Evolutionary conservation across 306 rosid species (phyloP), one percentile per base, ranked within the genome.

Genomic region (Cucurbita maxima): DNA sequence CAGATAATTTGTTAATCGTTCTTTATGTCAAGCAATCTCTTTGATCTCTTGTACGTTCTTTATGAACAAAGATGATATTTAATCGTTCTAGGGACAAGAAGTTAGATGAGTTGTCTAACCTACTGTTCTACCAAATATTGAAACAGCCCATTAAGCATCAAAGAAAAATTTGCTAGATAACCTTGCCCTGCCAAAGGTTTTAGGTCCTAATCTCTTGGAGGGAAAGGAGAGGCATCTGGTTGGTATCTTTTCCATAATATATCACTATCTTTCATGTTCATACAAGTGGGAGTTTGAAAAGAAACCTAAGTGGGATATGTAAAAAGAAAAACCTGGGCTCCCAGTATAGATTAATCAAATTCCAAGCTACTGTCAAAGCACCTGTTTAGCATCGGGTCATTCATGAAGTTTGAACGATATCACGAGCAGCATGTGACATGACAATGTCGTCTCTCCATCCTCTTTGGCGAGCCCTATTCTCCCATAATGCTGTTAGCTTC

Each of bases 381-480:
- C 5, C 71, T 19, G 5, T 15, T 43, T 43, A 16, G 16, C 7
- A 4, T 37, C 4, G 40, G 13, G 19, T 38, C 43, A 1, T 77
- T 78, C 87, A 91, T 66, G 80, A 73, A 51, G 81, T 79, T 78
- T 88, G 92, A 48, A 87, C 82, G 40, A 83, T 84, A 48, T 88
- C 88, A 54, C 78, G 88, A 15, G 87, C 53, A 40, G 85, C 60
- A 37, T 64, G 81, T 45, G 96, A 86, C 57, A 78, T 88, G 80
- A 85, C 81, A 75, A 72, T 62, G 58, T 90, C 90, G 79, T 87
- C 99, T 79, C 87, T 88, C 99, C 99, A 94, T 69, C 97, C 99
- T 83, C 80, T 89, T 77, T 91, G 97, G 51, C 88, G 95, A 71
- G 99, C 99, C 83, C 99, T 83, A 36, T 77, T 87, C 82, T 88